Evolutionary conservation across 2,329 filamentous ascomycete species (phyloP), one percentile per base, ranked within the genome.

Genomic region (Drechslerella stenobrocha): DNA sequence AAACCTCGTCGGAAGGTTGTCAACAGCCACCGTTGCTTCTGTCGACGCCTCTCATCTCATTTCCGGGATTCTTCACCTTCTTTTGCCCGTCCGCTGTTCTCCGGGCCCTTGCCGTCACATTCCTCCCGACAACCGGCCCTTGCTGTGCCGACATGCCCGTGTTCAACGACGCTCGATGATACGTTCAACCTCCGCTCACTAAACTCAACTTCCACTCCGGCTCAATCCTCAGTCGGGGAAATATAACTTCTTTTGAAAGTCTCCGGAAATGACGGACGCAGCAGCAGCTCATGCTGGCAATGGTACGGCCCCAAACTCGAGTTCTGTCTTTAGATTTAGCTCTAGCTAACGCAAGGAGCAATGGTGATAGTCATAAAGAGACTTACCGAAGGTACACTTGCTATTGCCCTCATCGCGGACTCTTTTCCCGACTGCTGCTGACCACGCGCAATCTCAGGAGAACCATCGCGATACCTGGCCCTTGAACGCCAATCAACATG

Each of bases 221-320:
- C 42, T 51, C 23, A 26, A 40, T 51, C 35, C 52, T 35, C 44
- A 8, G 35, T 50, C 51, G 55, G 51, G 52, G 51, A 48, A 51
- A 67, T 24, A 50, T 44, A n/a, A 53, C 40, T 30, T 34, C 44
- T 51, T 11, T 23, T 20, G 18, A 40, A 11, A 47, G 22, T 24
- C 45, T 56, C 63, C 45, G 60, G 63, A 67, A 60, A 67, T 67
- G 63, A 60, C 55, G 63, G 63, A 67, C 63, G 63, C 46, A 15
- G 63, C 45, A 23, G 61, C 63, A 35, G 24, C 50, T 30, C 63
- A 60, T 60, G 51, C 44, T 40, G 55, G 55, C 63, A 59, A 67
- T 60, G 63, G 63, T 67, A 67, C 13, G 26, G n/a, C n/a, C n/a
- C n/a, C n/a, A n/a, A n/a, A n/a, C n/a, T n/a, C n/a, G n/a, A n/a